Evolutionary conservation across 164 flowering plant genomes (phyloP).

Genomic region (Umbellularia californica): DNA sequence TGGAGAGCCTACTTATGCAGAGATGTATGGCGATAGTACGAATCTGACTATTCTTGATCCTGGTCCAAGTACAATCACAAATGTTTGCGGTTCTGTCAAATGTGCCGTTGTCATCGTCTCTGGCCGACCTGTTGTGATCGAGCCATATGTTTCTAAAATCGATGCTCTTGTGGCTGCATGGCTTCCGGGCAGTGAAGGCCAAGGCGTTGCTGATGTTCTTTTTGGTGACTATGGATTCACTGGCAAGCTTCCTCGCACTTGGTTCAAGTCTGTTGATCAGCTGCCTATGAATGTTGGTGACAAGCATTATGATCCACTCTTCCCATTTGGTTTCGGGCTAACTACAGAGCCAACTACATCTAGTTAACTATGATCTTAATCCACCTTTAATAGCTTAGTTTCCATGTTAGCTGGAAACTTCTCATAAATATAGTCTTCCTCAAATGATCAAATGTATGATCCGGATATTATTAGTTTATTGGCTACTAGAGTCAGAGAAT

Average conservation of each 20-base stretch:
- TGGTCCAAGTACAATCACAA: conserved; percentile 25
- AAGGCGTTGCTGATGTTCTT: conserved; percentile 33
- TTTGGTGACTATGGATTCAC: conserved; percentile 39
- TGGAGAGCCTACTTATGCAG: conserved; percentile 39
- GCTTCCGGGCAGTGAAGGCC: conserved; percentile 45
- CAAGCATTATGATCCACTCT: conserved; percentile 32
- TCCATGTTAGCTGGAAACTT: no score
- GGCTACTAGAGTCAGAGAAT: no score
- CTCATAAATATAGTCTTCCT: no score
- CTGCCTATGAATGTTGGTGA: conserved; percentile 42
- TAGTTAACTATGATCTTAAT: no score
- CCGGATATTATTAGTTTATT: no score
- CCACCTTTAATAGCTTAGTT: no score
- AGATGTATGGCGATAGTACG: conserved; percentile 27
- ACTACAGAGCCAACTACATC: conserved; percentile 11
- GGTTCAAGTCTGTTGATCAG: conserved; percentile 36
- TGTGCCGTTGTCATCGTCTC: conserved; percentile 33
- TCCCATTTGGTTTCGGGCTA: conserved; percentile 37
- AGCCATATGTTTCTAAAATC: conserved; percentile 23
- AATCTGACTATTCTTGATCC: conserved; percentile 29
- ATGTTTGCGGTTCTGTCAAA: conserved; percentile 25
- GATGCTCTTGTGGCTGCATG: conserved; percentile 47
- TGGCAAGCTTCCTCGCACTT: conserved; percentile 34
- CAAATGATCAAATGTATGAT: no score
- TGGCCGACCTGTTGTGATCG: conserved; percentile 34